A percentile compares a stretch with the other conserved stretches of the same genome.
Evolutionary conservation across 371 early-diverging fungal genomes (phyloP).

Genomic region (Syncephalis fuscata): DNA sequence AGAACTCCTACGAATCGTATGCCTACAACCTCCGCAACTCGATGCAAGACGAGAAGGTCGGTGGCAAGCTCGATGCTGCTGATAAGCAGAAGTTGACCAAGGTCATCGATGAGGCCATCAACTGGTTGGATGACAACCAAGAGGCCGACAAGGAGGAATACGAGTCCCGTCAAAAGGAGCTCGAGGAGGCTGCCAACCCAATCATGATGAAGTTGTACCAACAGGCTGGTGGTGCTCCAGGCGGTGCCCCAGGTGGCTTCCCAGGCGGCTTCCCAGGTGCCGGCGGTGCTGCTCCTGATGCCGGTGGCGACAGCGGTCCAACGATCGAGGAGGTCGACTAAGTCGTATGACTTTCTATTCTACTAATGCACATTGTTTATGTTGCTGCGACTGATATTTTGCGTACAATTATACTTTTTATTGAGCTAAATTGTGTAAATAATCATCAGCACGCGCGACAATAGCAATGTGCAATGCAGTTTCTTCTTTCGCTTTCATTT

Average conservation of each 20-base stretch:
- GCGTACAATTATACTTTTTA: too few species aligned
- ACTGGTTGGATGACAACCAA: constrained; percentile 75
- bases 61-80: constrained; percentile 53
- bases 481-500: too few species aligned
- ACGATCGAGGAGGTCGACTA: constrained; percentile 27
- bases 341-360: background rate
- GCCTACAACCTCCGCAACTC: constrained; percentile 76
- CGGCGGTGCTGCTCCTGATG: constrained; percentile 24
- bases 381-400: too few species aligned
- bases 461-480: too few species aligned
- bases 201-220: constrained; percentile 85
- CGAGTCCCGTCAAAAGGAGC: constrained; percentile 83
- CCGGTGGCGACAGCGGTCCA: constrained; percentile 14
- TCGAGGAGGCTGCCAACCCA: constrained; percentile 89
- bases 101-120: constrained; percentile 71
- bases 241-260: constrained; percentile 39
- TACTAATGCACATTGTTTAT: background rate
- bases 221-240: constrained; percentile 49
- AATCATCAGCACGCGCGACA: too few species aligned
- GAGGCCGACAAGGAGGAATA: constrained; percentile 92
- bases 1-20: constrained; percentile 71
- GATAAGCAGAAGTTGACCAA: constrained; percentile 72
- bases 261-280: constrained; percentile 33
- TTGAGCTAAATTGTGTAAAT: too few species aligned
- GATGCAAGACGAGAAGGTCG: constrained; percentile 71